These are phyloP conservation scores for Hyphopichia homilentoma DNA, from an alignment of 805 yeast genomes.

Conservation along the genomic window DNA sequence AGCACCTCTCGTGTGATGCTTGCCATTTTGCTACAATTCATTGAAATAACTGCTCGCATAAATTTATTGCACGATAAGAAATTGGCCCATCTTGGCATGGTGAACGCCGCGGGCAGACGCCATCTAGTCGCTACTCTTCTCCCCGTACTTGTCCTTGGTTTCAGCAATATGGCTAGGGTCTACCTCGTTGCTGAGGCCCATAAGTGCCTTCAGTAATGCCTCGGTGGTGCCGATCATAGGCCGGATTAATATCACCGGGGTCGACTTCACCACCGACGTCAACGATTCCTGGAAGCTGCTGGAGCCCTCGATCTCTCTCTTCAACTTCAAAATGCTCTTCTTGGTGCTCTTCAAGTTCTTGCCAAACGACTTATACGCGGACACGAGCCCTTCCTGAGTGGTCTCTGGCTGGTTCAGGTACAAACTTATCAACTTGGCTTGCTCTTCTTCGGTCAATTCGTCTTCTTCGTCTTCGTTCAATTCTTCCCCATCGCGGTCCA, in stretches of 20 bases:
- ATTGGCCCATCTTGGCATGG: neutral
- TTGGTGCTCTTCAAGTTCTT: conserved; percentile 63
- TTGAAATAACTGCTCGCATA: too few species aligned
- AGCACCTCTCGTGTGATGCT: too few species aligned
- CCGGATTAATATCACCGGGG: conserved; percentile 76
- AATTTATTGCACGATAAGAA: neutral
- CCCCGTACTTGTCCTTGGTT: conserved; percentile 63
- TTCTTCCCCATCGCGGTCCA: conserved; percentile 15
- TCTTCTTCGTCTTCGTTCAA: conserved; percentile 16
- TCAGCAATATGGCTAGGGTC: conserved; percentile 61
- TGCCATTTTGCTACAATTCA: too few species aligned
- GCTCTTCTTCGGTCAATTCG: conserved; percentile 24
- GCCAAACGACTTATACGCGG: conserved; percentile 73
- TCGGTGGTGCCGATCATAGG: conserved; percentile 93
- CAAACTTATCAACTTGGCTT: conserved; percentile 52
- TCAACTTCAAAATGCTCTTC: conserved; percentile 57
- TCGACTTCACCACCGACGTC: conserved; percentile 61
- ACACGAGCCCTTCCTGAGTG: conserved; percentile 64
- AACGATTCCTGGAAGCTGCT: conserved; percentile 67
- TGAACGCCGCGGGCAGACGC: too few species aligned
- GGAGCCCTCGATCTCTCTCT: conserved; percentile 59
- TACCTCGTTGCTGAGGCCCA: conserved; percentile 79
- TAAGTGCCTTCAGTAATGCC: conserved; percentile 74
- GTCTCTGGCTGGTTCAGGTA: conserved; percentile 82
- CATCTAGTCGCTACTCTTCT: conserved; percentile 8